Percentiles rank a stretch among this genome's conserved stretches.
phyloP scores from a whole-genome alignment of 768 basidiomycete genomes.

The Bullera alba region DNA sequence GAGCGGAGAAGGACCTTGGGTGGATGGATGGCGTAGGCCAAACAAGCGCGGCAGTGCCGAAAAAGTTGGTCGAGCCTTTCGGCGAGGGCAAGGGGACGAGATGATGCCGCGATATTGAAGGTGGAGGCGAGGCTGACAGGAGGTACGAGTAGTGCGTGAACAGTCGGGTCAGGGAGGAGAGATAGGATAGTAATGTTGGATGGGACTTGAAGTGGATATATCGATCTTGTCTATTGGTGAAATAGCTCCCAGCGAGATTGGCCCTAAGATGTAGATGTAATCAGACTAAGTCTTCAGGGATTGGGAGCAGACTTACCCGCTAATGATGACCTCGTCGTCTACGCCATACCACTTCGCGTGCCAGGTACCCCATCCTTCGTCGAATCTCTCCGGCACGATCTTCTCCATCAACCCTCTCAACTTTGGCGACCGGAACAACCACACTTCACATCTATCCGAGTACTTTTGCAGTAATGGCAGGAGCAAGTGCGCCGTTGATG shows the following conservation, averaged over 20 bases:
- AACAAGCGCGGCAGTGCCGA: slow-evolving; percentile 51
- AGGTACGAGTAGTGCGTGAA: slow-evolving; percentile 67
- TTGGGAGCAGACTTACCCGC: slow-evolving; percentile 60
- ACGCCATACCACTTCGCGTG: slow-evolving; percentile 92
- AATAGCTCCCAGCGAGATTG: slow-evolving; percentile 87
- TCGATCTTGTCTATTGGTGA: slow-evolving; percentile 89
- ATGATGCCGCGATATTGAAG: slow-evolving; percentile 28
- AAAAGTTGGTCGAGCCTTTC: slow-evolving; percentile 24
- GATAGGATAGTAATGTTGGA: slow-evolving; percentile 67
- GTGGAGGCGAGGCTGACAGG: slow-evolving; percentile 41
- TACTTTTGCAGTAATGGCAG: slow-evolving; percentile 66
- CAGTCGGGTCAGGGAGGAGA: slow-evolving; percentile 65
- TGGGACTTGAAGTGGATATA: slow-evolving; percentile 70
- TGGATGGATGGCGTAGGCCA: slow-evolving; percentile 65
- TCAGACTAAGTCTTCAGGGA: not conserved
- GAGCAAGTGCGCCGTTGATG: slow-evolving; percentile 53
- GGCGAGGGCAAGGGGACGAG: slow-evolving; percentile 36
- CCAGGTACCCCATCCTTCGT: slow-evolving; percentile 99
- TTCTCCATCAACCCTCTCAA: slow-evolving; percentile 66
- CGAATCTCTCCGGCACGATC: slow-evolving; percentile 82
- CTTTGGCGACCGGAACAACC: slow-evolving; percentile 81
- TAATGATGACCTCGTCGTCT: slow-evolving; percentile 86
- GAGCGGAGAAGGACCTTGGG: slow-evolving; percentile 63
- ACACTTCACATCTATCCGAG: slow-evolving; percentile 65
- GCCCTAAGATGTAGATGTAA: slow-evolving; percentile 56